A percentile compares a stretch with the other conserved stretches of the same genome.
Evolutionary conservation across 441 rosid genomes (phyloP).

Genomic region (Lepidium campestre): DNA sequence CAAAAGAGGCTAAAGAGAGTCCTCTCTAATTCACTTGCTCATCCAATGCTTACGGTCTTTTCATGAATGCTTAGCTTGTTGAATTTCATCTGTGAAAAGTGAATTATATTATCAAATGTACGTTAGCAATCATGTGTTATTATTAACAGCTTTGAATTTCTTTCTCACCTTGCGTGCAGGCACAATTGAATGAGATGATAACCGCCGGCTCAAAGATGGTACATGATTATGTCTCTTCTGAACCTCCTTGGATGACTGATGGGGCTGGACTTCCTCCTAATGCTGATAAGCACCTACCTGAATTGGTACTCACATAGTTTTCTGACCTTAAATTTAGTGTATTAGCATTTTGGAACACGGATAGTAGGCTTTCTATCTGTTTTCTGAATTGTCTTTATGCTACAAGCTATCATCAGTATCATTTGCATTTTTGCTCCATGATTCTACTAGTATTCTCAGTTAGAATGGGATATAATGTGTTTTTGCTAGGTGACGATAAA

Average conservation of each 20-base stretch:
- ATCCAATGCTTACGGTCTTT: background rate
- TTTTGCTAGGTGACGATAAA: background rate
- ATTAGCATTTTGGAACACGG: background rate
- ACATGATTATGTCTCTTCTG: constrained; percentile 42
- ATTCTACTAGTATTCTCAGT: background rate
- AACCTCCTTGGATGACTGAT: constrained; percentile 95
- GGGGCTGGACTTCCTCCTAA: constrained; percentile 94
- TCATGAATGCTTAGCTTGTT: background rate
- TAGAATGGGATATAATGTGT: background rate
- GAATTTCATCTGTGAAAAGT: background rate
- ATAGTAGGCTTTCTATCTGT: background rate
- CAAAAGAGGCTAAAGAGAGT: background rate
- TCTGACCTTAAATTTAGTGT: background rate
- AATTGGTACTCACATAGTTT: constrained; percentile 47
- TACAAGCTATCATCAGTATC: background rate
- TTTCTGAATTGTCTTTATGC: background rate
- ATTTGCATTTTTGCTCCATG: background rate
- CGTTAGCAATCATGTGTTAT: background rate
- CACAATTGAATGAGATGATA: constrained; percentile 87
- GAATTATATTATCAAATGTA: background rate
- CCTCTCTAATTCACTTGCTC: constrained; percentile 2
- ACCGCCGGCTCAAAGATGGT: constrained; percentile 50
- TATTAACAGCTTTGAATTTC: background rate
- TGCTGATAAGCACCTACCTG: constrained; percentile 76
- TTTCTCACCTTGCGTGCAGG: constrained; percentile 41